Evolutionary conservation across 345 rosid species (phyloP).

Genomic region (Heritiera fomes): DNA sequence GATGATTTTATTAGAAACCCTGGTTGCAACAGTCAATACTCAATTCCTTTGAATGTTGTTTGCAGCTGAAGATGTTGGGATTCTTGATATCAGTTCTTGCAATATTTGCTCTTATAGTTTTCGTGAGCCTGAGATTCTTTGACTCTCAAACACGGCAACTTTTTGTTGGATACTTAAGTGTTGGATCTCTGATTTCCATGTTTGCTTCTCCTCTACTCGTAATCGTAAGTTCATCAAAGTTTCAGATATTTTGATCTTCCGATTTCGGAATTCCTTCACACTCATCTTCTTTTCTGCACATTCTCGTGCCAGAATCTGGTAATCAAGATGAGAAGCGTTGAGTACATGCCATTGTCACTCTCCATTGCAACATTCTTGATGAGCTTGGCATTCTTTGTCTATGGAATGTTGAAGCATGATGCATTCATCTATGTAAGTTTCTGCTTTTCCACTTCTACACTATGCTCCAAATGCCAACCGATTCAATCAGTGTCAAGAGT

Average conservation of each 20-base stretch:
- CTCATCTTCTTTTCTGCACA: neutral
- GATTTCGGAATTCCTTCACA: neutral
- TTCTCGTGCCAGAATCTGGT: conserved; percentile 43
- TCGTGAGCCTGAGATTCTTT: conserved; percentile 35
- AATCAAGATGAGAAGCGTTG: conserved; percentile 46
- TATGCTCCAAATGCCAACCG: neutral
- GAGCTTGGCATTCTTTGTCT: conserved; percentile 52
- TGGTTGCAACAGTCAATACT: neutral
- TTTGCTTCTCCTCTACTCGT: conserved; percentile 52
- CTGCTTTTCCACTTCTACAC: neutral
- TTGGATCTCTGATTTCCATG: conserved; percentile 56
- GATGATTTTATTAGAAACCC: neutral
- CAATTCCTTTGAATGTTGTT: neutral
- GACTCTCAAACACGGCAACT: conserved; percentile 29
- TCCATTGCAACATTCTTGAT: conserved; percentile 50
- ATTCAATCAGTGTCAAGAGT: neutral
- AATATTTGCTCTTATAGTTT: conserved; percentile 30
- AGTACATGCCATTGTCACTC: conserved; percentile 57
- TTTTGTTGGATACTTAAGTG: conserved; percentile 52
- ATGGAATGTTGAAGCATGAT: conserved; percentile 44
- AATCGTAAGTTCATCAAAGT: conserved; percentile 36
- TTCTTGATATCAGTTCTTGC: conserved; percentile 35
- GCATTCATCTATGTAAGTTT: conserved; percentile 48
- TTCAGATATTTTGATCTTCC: neutral
- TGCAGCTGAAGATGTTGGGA: conserved; percentile 53